These are phyloP conservation scores for Aureobasidium sp. DNA, from an alignment of 2,329 filamentous ascomycete species.

Conservation along the genomic window DNA sequence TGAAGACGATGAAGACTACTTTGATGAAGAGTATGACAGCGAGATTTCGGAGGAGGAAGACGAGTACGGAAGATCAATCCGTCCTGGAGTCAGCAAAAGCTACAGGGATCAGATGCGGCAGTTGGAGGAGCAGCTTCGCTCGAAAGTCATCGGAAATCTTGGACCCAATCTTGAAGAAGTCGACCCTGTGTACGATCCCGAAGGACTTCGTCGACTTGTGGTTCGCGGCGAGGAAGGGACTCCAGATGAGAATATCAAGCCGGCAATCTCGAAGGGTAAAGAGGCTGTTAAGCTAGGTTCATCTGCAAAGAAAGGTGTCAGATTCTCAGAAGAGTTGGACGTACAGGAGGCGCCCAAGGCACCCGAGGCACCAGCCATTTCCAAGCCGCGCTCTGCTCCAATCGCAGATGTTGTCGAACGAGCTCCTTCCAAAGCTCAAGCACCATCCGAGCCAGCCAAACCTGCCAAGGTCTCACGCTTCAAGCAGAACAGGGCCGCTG, in stretches of 20 bases:
- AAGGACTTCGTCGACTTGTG: conserved; percentile 52
- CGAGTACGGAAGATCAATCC: conserved; percentile 65
- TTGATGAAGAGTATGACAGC: conserved; percentile 36
- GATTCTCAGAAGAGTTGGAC: conserved; percentile 70
- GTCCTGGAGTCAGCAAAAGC: conserved; percentile 60
- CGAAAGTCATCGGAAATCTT: conserved; percentile 49
- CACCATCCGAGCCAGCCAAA: conserved; percentile 16
- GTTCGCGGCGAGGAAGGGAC: conserved; percentile 31
- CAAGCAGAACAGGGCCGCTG: conserved; percentile 25
- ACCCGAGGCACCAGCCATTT: neutral
- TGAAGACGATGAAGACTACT: conserved; percentile 47
- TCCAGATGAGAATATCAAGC: conserved; percentile 19
- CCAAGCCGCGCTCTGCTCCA: neutral
- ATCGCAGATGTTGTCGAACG: conserved; percentile 33
- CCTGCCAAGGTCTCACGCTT: conserved; percentile 35
- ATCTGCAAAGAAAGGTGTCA: conserved; percentile 58
- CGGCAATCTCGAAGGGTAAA: conserved; percentile 13
- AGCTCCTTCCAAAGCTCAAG: conserved; percentile 7
- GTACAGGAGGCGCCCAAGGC: conserved; percentile 37
- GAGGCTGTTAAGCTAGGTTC: conserved; percentile 19
- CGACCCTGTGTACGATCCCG: conserved; percentile 29
- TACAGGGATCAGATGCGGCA: conserved; percentile 80
- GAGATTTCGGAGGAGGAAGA: conserved; percentile 61
- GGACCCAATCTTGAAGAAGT: conserved; percentile 41
- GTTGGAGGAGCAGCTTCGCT: conserved; percentile 69